Evolutionary conservation across 2,329 filamentous ascomycete genomes (phyloP).

Genomic region (Diplodia sapinea): DNA sequence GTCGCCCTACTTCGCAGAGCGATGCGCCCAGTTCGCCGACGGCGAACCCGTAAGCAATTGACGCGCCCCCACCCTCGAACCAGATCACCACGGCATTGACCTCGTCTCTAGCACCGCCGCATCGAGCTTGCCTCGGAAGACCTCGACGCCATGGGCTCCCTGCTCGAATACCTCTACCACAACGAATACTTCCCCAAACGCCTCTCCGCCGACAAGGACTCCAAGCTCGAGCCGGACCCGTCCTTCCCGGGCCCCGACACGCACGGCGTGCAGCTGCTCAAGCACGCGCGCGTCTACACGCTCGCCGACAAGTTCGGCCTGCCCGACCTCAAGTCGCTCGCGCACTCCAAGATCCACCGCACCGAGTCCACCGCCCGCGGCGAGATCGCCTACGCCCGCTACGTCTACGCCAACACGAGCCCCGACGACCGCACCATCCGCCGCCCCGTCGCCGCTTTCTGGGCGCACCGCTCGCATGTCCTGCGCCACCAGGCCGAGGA

Average conservation of each 20-base stretch:
- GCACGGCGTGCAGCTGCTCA: constrained; percentile 81
- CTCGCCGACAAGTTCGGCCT: constrained; percentile 78
- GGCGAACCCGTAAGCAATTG: constrained; percentile 52
- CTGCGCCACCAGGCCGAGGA: constrained; percentile 83
- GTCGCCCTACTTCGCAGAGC: constrained; percentile 75
- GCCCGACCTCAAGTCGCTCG: constrained; percentile 71
- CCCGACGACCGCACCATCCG: constrained; percentile 74
- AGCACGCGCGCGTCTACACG: constrained; percentile 88
- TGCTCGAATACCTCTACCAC: constrained; percentile 84
- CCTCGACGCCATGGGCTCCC: constrained; percentile 75
- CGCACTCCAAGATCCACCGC: constrained; percentile 89
- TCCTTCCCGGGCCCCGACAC: constrained; percentile 71
- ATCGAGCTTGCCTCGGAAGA: constrained; percentile 73
- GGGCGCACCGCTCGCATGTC: constrained; percentile 80
- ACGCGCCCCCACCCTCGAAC: constrained; percentile 30
- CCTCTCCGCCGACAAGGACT: constrained; percentile 65
- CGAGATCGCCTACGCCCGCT: constrained; percentile 90
- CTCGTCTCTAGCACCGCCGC: constrained; percentile 60
- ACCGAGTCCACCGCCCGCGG: constrained; percentile 86
- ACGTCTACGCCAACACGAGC: constrained; percentile 80
- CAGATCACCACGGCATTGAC: constrained; percentile 30
- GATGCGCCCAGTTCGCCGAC: constrained; percentile 66
- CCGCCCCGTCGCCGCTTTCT: constrained; percentile 86
- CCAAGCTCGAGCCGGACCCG: constrained; percentile 72
- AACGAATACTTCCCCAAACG: constrained; percentile 79